Evolutionary conservation across 176 grass and related monocot genomes (phyloP).

Genomic region (Paspalum vaginatum): DNA sequence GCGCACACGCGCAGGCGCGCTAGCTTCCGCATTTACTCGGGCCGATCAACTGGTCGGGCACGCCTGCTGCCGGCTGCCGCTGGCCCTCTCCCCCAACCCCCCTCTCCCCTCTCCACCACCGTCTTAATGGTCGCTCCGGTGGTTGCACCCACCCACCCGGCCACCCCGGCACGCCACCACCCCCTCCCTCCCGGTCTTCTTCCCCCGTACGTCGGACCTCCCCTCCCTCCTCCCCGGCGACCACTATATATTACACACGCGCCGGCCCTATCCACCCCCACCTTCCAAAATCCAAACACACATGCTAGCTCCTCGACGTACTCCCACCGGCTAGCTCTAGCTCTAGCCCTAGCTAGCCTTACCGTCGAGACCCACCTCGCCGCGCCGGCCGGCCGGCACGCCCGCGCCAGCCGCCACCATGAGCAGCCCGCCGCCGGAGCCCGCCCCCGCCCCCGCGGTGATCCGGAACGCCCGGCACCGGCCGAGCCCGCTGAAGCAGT

Average conservation of each 20-base stretch:
- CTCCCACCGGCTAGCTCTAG: neutral
- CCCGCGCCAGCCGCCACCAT: neutral
- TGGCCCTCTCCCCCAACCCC: neutral
- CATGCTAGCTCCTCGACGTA: neutral
- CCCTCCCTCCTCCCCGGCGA: neutral
- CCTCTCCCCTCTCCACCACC: neutral
- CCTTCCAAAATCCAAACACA: neutral
- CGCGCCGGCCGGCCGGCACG: neutral
- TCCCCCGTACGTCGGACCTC: neutral
- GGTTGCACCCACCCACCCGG: conserved; percentile 72
- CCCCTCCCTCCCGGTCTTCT: neutral
- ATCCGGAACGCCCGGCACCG: neutral
- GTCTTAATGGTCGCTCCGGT: conserved; percentile 67
- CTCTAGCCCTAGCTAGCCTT: neutral
- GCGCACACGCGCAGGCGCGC: too few relatives aligned
- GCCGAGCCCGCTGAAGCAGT: conserved; percentile 32
- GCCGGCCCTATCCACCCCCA: neutral
- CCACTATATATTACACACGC: conserved; percentile 47
- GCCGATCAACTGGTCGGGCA: too few relatives aligned
- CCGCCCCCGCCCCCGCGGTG: neutral
- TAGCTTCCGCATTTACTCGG: too few relatives aligned
- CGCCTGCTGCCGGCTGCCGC: neutral
- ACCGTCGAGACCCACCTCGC: neutral
- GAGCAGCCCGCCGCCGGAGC: conserved; percentile 8
- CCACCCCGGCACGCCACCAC: neutral